phyloP scores from a whole-genome alignment of 257 asterid species.

The Linderniella brevidens region DNA sequence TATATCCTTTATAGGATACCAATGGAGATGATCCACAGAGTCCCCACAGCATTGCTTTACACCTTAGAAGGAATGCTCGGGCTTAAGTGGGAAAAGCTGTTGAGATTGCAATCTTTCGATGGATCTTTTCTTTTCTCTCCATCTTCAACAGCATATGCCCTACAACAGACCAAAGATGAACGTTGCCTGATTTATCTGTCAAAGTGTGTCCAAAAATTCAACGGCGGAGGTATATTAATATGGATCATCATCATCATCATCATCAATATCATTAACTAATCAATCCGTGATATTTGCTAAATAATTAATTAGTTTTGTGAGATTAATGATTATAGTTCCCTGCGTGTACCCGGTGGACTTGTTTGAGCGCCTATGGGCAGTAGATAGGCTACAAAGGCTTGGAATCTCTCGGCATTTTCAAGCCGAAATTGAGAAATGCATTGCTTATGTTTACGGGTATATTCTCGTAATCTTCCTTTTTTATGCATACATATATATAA shows the following conservation, averaged over 20 bases:
- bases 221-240: slow-evolving; percentile 61
- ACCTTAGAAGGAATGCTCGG: slow-evolving; percentile 76
- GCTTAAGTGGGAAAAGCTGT: slow-evolving; percentile 61
- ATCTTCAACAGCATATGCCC: slow-evolving; percentile 79
- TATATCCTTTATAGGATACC: slow-evolving; percentile 42
- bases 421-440: slow-evolving; percentile 43
- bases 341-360: slow-evolving; percentile 89
- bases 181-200: slow-evolving; percentile 50
- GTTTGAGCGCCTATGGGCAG: slow-evolving; percentile 77
- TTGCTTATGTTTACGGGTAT: slow-evolving; percentile 49
- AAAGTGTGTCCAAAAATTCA: slow-evolving; percentile 30
- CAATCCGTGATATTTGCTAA: too few relatives aligned
- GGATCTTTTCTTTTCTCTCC: slow-evolving; percentile 94
- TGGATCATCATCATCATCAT: too few relatives aligned
- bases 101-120: slow-evolving; percentile 38
- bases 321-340: slow-evolving; percentile 28
- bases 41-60: slow-evolving; percentile 83
- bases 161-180: slow-evolving; percentile 50
- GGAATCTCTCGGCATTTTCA: slow-evolving; percentile 63
- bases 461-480: background rate
- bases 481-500: background rate
- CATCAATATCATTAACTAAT: too few relatives aligned
- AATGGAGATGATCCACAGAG: slow-evolving; percentile 41
- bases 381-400: slow-evolving; percentile 58
- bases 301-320: background rate